These are phyloP conservation scores for Phytopythium helicoides DNA, from an alignment of 352 stramenopile genomes.

Conservation along the genomic window DNA sequence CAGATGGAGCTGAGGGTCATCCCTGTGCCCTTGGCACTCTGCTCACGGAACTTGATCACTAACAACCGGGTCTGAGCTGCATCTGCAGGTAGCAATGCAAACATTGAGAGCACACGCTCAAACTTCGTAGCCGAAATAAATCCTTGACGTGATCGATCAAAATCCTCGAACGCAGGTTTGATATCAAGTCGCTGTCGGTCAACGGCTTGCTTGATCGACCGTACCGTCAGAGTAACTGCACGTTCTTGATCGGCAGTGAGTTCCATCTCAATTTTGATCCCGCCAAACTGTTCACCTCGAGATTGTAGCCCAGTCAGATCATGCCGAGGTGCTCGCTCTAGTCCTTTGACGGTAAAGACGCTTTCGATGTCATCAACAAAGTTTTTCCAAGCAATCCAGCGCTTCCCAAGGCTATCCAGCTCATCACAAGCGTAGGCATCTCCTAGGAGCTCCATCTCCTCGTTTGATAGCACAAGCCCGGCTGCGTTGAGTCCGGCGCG, in stretches of 20 bases:
- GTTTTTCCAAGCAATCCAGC: slow-evolving; percentile 65
- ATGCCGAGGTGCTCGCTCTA: slow-evolving; percentile 60
- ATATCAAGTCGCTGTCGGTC: slow-evolving; percentile 72
- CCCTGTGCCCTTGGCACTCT: slow-evolving; percentile 32
- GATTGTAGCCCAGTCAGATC: slow-evolving; percentile 48
- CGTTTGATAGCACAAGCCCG: slow-evolving; percentile 48
- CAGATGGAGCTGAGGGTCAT: slow-evolving; percentile 67
- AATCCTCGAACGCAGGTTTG: slow-evolving; percentile 82
- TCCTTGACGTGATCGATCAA: slow-evolving; percentile 73
- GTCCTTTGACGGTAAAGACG: slow-evolving; percentile 73
- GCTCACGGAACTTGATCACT: slow-evolving; percentile 77
- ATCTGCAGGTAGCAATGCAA: slow-evolving; percentile 52
- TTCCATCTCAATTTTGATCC: slow-evolving; percentile 47
- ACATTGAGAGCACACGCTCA: slow-evolving; percentile 79
- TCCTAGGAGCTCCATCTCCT: slow-evolving; percentile 53
- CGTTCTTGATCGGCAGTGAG: slow-evolving; percentile 48
- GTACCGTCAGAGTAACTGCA: slow-evolving; percentile 38
- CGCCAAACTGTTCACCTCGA: slow-evolving; percentile 57
- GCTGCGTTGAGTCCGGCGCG: slow-evolving; percentile 51
- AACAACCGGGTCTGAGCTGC: slow-evolving; percentile 43
- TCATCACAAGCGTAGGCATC: slow-evolving; percentile 58
- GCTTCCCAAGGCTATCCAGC: slow-evolving; percentile 56
- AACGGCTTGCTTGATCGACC: slow-evolving; percentile 53
- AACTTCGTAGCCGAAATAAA: slow-evolving; percentile 81
- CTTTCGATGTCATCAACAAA: slow-evolving; percentile 84